Conservation (phyloP, 176 grass and related monocot species). For the Eragrostis curvula region DNA sequence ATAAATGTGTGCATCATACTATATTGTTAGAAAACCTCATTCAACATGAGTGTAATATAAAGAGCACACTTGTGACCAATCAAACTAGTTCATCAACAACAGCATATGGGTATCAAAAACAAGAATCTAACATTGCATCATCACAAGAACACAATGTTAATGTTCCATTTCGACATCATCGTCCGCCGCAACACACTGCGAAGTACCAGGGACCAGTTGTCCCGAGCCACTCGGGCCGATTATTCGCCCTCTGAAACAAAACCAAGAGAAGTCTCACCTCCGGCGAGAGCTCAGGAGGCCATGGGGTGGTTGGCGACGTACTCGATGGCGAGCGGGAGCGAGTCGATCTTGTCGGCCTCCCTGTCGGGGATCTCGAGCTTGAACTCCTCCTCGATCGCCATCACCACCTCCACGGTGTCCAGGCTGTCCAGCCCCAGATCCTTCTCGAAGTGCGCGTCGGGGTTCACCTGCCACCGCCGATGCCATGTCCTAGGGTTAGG, state of each 20-base stretch:
- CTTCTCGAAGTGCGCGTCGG: conserved; percentile 71
- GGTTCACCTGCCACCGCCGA: conserved; percentile 53
- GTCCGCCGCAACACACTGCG: neutral
- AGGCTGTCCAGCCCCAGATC: conserved; percentile 81
- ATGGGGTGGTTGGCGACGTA: conserved; percentile 81
- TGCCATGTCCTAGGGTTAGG: conserved; percentile 37
- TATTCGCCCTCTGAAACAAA: conserved; percentile 47
- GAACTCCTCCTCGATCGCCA: conserved; percentile 87
- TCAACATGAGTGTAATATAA: neutral
- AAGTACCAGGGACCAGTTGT: conserved; percentile 44
- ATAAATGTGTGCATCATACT: neutral
- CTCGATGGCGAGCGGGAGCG: conserved; percentile 65
- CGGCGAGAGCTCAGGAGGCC: conserved; percentile 42
- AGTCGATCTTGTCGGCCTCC: conserved; percentile 75
- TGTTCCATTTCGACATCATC: conserved; percentile 37
- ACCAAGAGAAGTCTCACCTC: conserved; percentile 30
- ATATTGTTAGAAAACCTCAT: neutral
- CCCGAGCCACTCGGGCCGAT: conserved; percentile 35
- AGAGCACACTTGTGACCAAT: neutral
- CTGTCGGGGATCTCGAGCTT: conserved; percentile 80
- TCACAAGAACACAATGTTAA: conserved; percentile 16
- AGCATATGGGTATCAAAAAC: neutral
- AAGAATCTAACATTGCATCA: conserved; percentile 30
- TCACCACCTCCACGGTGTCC: conserved; percentile 77
- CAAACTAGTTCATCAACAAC: neutral